A percentile compares a stretch with the other conserved stretches of the same genome.
These are phyloP conservation scores for Fraxinus platypoda DNA, from an alignment of 305 asterid genomes.

Conservation along the genomic window DNA sequence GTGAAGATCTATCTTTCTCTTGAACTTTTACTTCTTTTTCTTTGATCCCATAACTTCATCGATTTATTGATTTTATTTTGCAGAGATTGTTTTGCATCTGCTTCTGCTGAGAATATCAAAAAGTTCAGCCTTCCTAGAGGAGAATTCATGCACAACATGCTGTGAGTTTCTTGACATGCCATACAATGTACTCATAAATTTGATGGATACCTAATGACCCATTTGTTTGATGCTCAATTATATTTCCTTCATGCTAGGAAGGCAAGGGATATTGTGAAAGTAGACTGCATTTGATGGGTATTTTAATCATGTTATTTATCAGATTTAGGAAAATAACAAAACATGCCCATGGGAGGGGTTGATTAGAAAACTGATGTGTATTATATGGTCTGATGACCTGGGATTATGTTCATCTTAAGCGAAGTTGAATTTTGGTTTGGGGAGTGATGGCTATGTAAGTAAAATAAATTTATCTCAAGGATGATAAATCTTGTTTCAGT, in stretches of 20 bases:
- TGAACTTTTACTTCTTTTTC: slow-evolving; percentile 9
- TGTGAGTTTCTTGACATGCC: slow-evolving; percentile 51
- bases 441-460: not conserved
- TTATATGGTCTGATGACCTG: not conserved
- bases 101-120: slow-evolving; percentile 95
- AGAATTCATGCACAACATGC: slow-evolving; percentile 97
- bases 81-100: slow-evolving; percentile 92
- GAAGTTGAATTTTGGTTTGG: not conserved
- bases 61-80: slow-evolving; percentile 26
- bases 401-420: not conserved
- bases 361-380: not conserved
- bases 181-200: not conserved
- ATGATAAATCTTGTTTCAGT: not conserved
- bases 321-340: not conserved
- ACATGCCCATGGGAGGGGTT: not conserved
- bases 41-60: not conserved
- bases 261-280: not conserved
- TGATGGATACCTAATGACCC: not conserved
- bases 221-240: not conserved
- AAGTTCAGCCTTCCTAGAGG: slow-evolving; percentile 92
- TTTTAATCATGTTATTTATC: not conserved
- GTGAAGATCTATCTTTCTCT: not conserved
- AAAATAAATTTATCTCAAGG: not conserved
- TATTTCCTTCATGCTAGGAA: not conserved
- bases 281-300: not conserved